Percentiles rank a stretch among this genome's conserved stretches.
These are phyloP conservation scores for Candida insectorum DNA, from an alignment of 805 yeast genomes.

Conservation along the genomic window DNA sequence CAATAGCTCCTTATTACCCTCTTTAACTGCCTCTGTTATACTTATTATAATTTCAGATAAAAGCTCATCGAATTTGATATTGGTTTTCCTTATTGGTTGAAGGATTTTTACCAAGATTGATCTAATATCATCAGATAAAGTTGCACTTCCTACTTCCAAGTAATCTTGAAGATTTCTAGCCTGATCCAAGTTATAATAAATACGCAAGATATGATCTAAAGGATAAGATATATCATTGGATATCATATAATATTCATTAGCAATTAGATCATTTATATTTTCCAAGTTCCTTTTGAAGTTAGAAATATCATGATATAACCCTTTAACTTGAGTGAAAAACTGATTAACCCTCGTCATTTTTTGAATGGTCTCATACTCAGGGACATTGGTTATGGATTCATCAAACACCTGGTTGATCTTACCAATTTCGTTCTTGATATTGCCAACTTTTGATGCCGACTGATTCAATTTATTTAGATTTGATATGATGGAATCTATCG, in stretches of 20 bases:
- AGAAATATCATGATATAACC: slow-evolving; percentile 60
- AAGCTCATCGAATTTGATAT: slow-evolving; percentile 60
- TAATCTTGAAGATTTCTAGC: slow-evolving; percentile 80
- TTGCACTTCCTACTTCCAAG: slow-evolving; percentile 50
- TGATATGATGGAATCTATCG: slow-evolving; percentile 52
- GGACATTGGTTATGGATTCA: slow-evolving; percentile 58
- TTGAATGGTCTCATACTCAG: slow-evolving; percentile 66
- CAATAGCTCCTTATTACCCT: slow-evolving; percentile 63
- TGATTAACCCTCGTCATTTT: slow-evolving; percentile 66
- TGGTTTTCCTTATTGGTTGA: slow-evolving; percentile 43
- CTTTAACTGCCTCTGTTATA: slow-evolving; percentile 69
- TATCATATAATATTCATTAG: slow-evolving; percentile 34
- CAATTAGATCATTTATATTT: slow-evolving; percentile 52
- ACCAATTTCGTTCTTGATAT: slow-evolving; percentile 37
- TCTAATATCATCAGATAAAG: slow-evolving; percentile 59
- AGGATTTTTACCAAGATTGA: slow-evolving; percentile 61
- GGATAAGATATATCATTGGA: slow-evolving; percentile 32
- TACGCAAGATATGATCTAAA: slow-evolving; percentile 54
- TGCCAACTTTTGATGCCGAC: slow-evolving; percentile 31
- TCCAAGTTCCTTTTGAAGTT: slow-evolving; percentile 50
- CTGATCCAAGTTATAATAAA: slow-evolving; percentile 68
- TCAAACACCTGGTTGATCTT: slow-evolving; percentile 48
- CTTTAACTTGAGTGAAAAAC: slow-evolving; percentile 66
- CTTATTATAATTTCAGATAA: slow-evolving; percentile 63
- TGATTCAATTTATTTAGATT: slow-evolving; percentile 51